phyloP scores from a whole-genome alignment of 2,329 filamentous ascomycete species.

The Aspergillus sp. region DNA sequence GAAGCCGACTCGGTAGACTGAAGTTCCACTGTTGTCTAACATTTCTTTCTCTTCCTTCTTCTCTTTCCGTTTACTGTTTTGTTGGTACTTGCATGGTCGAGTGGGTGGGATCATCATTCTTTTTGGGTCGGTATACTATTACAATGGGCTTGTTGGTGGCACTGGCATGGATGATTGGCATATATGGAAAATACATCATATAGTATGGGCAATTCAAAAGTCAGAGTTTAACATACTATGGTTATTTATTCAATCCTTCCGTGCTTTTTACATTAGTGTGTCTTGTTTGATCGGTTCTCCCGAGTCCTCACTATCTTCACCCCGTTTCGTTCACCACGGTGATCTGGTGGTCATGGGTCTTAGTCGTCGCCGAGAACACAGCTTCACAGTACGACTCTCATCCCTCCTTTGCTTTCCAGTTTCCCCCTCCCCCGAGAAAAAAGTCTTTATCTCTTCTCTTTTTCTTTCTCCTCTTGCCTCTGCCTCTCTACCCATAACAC shows the following conservation, averaged over 20 bases:
- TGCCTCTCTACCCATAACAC: neutral
- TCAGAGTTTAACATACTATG: constrained; percentile 10
- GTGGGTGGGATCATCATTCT: constrained; percentile 5
- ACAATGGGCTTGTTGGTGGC: neutral
- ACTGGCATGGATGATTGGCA: neutral
- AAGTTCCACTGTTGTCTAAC: neutral
- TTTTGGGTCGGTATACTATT: neutral
- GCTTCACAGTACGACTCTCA: neutral
- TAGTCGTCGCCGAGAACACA: neutral
- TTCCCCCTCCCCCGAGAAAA: neutral
- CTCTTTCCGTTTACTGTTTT: neutral
- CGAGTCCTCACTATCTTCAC: neutral
- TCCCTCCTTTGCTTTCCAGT: neutral
- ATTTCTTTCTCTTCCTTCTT: neutral
- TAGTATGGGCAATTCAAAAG: constrained; percentile 10
- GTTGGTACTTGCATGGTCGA: neutral
- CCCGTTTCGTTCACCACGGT: neutral
- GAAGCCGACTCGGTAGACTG: constrained; percentile 1
- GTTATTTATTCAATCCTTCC: constrained; percentile 5
- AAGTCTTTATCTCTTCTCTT: neutral
- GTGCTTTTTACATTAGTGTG: neutral
- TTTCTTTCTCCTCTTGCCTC: neutral
- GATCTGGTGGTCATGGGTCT: neutral
- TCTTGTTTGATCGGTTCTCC: neutral
- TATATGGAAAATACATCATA: constrained; percentile 11